Evolutionary conservation across 1,284 basidiomycete species (phyloP).

Genomic region (Cryptococcus sp.): DNA sequence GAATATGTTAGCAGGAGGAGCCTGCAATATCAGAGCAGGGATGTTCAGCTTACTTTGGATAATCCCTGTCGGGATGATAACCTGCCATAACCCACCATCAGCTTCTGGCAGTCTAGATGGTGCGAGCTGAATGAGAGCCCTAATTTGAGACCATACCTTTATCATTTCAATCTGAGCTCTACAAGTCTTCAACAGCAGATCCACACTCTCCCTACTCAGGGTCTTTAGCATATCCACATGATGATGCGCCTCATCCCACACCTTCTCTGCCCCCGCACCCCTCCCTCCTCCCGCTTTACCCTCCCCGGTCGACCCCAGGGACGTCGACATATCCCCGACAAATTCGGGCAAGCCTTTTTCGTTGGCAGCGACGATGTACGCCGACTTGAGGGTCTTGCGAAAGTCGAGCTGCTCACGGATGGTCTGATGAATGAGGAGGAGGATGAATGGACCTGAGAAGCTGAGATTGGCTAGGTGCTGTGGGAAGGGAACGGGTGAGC

Average conservation of each 20-base stretch:
- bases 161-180: slow-evolving; percentile 25
- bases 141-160: too few relatives aligned
- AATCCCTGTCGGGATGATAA: slow-evolving; percentile 27
- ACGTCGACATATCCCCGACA: background rate
- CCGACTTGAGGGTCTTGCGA: slow-evolving; percentile 19
- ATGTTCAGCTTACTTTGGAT: slow-evolving; percentile 31
- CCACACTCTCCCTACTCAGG: slow-evolving; percentile 29
- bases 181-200: slow-evolving; percentile 23
- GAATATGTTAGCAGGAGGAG: background rate
- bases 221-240: slow-evolving; percentile 24
- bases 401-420: slow-evolving; percentile 30
- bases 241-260: background rate
- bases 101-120: background rate
- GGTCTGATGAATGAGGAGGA: slow-evolving; percentile 31
- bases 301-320: background rate
- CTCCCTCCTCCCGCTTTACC: background rate
- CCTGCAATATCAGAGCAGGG: too few relatives aligned
- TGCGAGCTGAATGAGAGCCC: too few relatives aligned
- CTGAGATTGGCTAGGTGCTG: slow-evolving; percentile 29
- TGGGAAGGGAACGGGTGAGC: background rate
- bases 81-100: slow-evolving; percentile 6
- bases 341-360: background rate
- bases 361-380: slow-evolving; percentile 17
- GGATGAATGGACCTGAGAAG: slow-evolving; percentile 23
- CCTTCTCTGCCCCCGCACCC: background rate